These are phyloP conservation scores for Carex parvula DNA, from an alignment of 176 grass and related monocot genomes.

Conservation along the genomic window DNA sequence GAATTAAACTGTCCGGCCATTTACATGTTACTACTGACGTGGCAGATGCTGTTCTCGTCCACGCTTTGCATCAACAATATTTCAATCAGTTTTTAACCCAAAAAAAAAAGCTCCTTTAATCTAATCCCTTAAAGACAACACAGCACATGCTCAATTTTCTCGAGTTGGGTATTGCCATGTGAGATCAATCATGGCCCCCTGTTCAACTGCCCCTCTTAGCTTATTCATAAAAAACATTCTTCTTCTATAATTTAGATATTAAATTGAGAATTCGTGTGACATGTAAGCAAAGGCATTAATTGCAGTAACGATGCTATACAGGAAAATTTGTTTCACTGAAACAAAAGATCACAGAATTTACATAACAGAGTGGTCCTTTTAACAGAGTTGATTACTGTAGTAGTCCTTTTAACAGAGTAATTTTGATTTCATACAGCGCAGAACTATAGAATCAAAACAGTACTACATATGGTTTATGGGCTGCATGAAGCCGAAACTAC, in stretches of 20 bases:
- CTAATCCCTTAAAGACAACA: neutral
- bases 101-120: neutral
- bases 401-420: no score
- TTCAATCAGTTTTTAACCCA: neutral
- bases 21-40: neutral
- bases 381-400: no score
- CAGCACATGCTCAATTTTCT: neutral
- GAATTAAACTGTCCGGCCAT: neutral
- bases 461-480: no score
- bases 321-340: no score
- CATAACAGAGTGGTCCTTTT: no score
- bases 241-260: neutral
- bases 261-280: neutral
- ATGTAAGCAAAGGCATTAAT: neutral
- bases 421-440: no score
- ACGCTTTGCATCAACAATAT: neutral
- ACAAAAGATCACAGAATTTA: no score
- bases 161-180: neutral
- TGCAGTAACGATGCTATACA: no score
- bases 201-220: neutral
- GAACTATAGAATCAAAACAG: no score
- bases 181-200: conserved; percentile 7
- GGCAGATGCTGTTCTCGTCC: neutral
- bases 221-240: neutral
- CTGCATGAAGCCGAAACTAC: no score